Percentiles rank a stretch among this genome's conserved stretches.
Conservation (phyloP, 2,329 filamentous ascomycete species). For the Arthrobotrys conoides region DNA sequence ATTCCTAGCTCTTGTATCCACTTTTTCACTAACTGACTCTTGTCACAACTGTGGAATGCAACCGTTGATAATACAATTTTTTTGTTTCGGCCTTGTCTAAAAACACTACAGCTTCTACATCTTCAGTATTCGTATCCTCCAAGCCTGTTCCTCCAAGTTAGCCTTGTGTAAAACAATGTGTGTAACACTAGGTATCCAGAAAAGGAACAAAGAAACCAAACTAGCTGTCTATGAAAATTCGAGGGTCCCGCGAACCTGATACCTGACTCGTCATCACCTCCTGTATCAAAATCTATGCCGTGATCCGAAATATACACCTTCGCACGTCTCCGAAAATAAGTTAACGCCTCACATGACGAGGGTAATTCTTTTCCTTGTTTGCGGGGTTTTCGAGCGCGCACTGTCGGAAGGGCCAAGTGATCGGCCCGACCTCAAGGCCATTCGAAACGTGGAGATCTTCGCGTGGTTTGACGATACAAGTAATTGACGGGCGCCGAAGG, state of each 20-base stretch:
- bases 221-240: neutral
- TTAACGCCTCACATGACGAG: neutral
- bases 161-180: neutral
- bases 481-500: slow-evolving; percentile 25
- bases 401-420: slow-evolving; percentile 46
- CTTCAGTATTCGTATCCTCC: neutral
- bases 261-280: slow-evolving; percentile 1
- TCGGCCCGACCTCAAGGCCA: slow-evolving; percentile 37
- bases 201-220: neutral
- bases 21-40: neutral
- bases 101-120: no score
- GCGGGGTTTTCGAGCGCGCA: slow-evolving; percentile 4
- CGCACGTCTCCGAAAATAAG: neutral
- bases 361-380: neutral
- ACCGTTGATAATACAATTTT: neutral
- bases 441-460: slow-evolving; percentile 41
- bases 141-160: neutral
- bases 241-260: neutral
- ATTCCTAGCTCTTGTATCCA: neutral
- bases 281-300: slow-evolving; percentile 1
- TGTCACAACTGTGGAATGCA: neutral
- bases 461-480: slow-evolving; percentile 26
- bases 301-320: neutral
- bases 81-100: neutral
- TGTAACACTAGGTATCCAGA: neutral